Evolutionary conservation across 768 basidiomycete genomes (phyloP).

Genomic region (Rhizopogon vulgaris): DNA sequence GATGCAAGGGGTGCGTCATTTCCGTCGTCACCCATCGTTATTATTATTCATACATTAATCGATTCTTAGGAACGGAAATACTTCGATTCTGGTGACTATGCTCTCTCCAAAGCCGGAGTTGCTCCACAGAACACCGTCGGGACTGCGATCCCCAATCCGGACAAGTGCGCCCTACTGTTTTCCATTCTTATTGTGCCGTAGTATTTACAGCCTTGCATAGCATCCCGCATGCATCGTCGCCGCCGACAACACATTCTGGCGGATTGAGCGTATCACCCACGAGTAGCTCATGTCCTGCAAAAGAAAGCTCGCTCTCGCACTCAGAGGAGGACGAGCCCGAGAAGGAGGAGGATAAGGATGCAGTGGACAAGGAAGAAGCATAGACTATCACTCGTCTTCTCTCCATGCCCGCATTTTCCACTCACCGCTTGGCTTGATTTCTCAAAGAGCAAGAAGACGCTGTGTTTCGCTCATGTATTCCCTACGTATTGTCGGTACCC

Average conservation of each 20-base stretch:
- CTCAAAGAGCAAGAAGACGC: conserved; percentile 1
- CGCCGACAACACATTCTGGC: conserved; percentile 46
- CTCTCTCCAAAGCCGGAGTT: conserved; percentile 90
- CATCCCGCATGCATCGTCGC: conserved; percentile 86
- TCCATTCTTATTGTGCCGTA: background rate
- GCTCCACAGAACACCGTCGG: conserved; percentile 86
- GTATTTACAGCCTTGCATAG: conserved; percentile 31
- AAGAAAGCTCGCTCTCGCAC: conserved; percentile 45
- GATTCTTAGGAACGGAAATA: conserved; percentile 87
- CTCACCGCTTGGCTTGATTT: background rate
- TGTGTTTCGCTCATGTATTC: background rate
- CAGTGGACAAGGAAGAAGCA: conserved; percentile 9
- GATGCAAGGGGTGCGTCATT: conserved; percentile 80
- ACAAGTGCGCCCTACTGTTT: conserved; percentile 58
- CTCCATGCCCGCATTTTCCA: background rate
- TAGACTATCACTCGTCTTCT: conserved; percentile 6
- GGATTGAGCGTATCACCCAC: conserved; percentile 71
- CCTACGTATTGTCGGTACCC: conserved; percentile 2
- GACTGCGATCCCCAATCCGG: conserved; percentile 96
- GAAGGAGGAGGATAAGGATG: conserved; percentile 14
- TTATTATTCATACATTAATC: conserved; percentile 3
- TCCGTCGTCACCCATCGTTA: background rate
- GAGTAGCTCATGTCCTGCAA: conserved; percentile 57
- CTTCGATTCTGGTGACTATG: conserved; percentile 99
- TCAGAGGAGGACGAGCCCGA: conserved; percentile 15